These are phyloP conservation scores for Dicorynia guianensis DNA, from an alignment of 306 rosid genomes.

Conservation along the genomic window DNA sequence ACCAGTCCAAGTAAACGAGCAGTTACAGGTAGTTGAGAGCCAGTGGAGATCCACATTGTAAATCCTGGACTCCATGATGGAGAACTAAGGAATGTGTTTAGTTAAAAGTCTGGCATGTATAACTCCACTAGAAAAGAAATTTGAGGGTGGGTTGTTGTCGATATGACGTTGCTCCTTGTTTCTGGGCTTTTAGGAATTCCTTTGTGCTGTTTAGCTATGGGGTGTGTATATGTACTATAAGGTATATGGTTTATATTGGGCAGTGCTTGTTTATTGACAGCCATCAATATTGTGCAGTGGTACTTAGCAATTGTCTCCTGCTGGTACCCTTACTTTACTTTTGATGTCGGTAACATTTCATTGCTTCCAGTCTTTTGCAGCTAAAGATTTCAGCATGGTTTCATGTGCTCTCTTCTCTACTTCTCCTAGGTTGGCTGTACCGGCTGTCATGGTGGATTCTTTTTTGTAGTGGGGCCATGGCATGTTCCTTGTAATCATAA, in stretches of 20 bases:
- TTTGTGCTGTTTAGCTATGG: conserved; percentile 45
- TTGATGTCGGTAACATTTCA: conserved; percentile 16
- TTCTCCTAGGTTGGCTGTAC: conserved; percentile 6
- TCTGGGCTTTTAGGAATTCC: conserved; percentile 29
- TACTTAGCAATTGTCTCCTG: conserved; percentile 31
- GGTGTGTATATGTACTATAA: conserved; percentile 50
- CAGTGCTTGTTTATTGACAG: conserved; percentile 42
- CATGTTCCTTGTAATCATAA: too few species aligned
- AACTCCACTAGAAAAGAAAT: conserved; percentile 24
- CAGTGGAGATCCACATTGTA: conserved; percentile 18
- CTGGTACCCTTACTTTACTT: conserved; percentile 14
- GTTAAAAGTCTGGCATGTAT: conserved; percentile 14
- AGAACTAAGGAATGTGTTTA: conserved; percentile 15
- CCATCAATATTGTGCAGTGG: conserved; percentile 39
- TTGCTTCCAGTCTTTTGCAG: conserved; percentile 27
- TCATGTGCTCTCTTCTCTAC: not conserved
- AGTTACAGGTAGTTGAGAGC: conserved; percentile 42
- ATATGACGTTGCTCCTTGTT: conserved; percentile 38
- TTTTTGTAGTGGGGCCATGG: conserved; percentile 11
- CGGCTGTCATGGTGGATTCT: not conserved
- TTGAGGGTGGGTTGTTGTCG: conserved; percentile 30
- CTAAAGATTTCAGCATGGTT: conserved; percentile 10
- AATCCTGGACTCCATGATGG: conserved; percentile 26
- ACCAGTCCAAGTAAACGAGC: conserved; percentile 44
- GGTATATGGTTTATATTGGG: conserved; percentile 44